Evolutionary conservation across 305 asterid species (phyloP).

Genomic region (Galium porrigens): DNA sequence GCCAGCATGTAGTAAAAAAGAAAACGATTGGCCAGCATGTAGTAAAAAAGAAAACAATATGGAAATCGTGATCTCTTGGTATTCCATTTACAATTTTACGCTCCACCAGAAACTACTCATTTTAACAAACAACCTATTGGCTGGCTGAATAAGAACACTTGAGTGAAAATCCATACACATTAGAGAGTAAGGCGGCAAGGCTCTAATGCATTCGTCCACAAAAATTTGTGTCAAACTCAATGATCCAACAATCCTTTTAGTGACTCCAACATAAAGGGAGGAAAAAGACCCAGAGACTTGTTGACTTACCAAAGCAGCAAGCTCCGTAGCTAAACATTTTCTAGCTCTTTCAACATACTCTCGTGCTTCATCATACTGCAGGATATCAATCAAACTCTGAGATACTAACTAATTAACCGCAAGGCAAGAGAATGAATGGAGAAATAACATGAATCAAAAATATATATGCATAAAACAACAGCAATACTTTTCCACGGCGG

Average conservation of each 20-base stretch:
- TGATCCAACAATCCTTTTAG: not conserved
- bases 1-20: too few relatives aligned
- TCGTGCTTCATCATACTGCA: conserved; percentile 84
- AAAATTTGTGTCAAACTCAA: not conserved
- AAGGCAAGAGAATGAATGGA: conserved; percentile 9
- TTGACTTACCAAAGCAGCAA: conserved; percentile 74
- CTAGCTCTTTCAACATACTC: conserved; percentile 94
- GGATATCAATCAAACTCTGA: conserved; percentile 15
- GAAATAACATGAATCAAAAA: conserved; percentile 47
- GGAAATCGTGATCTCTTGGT: too few relatives aligned
- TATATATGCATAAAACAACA: conserved; percentile 4
- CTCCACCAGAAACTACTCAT: not conserved
- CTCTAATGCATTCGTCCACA: not conserved
- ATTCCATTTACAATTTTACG: too few relatives aligned
- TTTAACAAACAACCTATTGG: too few relatives aligned
- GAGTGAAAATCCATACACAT: not conserved
- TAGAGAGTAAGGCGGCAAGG: not conserved
- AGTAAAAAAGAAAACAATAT: too few relatives aligned
- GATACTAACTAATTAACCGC: not conserved
- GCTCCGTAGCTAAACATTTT: conserved; percentile 94
- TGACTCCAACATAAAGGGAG: not conserved
- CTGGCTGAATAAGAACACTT: too few relatives aligned
- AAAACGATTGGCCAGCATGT: not conserved
- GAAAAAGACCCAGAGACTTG: not conserved
- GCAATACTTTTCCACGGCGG: conserved; percentile 74